Percentiles rank a stretch among this genome's conserved stretches.
phyloP scores from a whole-genome alignment of 768 basidiomycete species.

The Lentinula sp. region DNA sequence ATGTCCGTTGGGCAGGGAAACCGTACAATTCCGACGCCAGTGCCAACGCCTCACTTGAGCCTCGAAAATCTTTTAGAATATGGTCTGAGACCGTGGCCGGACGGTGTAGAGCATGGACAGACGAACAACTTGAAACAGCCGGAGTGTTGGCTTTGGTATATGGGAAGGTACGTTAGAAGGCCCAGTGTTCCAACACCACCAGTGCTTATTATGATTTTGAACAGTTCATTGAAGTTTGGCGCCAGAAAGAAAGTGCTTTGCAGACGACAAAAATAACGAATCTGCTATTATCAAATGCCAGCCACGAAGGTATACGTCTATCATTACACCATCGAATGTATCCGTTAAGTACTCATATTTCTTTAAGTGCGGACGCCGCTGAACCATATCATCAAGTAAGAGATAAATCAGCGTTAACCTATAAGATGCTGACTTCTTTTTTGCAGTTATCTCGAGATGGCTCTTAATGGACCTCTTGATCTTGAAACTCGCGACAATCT shows the following conservation, averaged over 20 bases:
- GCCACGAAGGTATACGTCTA: slow-evolving; percentile 58
- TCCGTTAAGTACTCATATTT: neutral
- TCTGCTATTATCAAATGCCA: slow-evolving; percentile 72
- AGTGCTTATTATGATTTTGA: neutral
- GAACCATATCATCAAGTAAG: slow-evolving; percentile 80
- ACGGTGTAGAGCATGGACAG: slow-evolving; percentile 66
- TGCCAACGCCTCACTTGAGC: slow-evolving; percentile 46
- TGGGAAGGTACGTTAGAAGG: slow-evolving; percentile 43
- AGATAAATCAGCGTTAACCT: neutral
- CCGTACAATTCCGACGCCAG: slow-evolving; percentile 43
- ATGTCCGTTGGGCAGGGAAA: slow-evolving; percentile 76
- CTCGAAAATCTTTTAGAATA: slow-evolving; percentile 71
- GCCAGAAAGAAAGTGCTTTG: slow-evolving; percentile 71
- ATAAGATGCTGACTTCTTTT: neutral
- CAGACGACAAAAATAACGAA: slow-evolving; percentile 70
- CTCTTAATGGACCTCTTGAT: slow-evolving; percentile 70
- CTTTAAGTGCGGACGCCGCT: slow-evolving; percentile 61
- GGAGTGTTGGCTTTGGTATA: slow-evolving; percentile 76
- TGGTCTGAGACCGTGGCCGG: slow-evolving; percentile 76
- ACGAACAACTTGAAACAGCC: slow-evolving; percentile 79
- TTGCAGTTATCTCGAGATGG: slow-evolving; percentile 68
- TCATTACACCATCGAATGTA: neutral
- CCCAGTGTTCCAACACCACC: neutral
- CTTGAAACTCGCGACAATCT: slow-evolving; percentile 71
- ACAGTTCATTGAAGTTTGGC: slow-evolving; percentile 81